Evolutionary conservation across 352 stramenopile genomes (phyloP).

Genomic region (Globisporangium takayamanum): DNA sequence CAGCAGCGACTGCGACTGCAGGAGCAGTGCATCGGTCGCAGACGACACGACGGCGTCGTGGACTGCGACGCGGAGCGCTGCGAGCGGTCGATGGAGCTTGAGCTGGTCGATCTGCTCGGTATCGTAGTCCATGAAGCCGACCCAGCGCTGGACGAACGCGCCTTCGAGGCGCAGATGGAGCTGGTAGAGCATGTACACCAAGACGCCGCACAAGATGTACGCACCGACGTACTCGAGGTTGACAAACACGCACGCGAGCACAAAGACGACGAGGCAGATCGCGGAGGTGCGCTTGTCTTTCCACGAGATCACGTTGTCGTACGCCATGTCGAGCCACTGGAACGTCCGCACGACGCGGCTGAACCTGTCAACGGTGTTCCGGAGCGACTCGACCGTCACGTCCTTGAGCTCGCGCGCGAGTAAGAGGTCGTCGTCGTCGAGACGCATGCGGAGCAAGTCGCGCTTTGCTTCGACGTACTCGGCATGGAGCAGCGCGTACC

Average conservation of each 20-base stretch:
- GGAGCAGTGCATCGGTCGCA: slow-evolving; percentile 45
- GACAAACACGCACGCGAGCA: slow-evolving; percentile 57
- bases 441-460: slow-evolving; percentile 55
- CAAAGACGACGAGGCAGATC: slow-evolving; percentile 53
- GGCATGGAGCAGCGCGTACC: slow-evolving; percentile 47
- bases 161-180: slow-evolving; percentile 62
- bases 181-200: slow-evolving; percentile 80
- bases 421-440: slow-evolving; percentile 43
- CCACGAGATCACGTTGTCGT: slow-evolving; percentile 77
- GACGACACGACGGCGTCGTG: slow-evolving; percentile 60
- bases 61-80: slow-evolving; percentile 61
- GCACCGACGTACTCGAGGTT: slow-evolving; percentile 70
- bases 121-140: slow-evolving; percentile 76
- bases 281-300: slow-evolving; percentile 80
- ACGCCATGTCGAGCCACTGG: slow-evolving; percentile 72
- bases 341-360: slow-evolving; percentile 56
- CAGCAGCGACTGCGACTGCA: slow-evolving; percentile 48
- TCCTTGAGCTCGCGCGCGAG: slow-evolving; percentile 69
- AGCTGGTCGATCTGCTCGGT: slow-evolving; percentile 62
- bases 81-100: slow-evolving; percentile 68
- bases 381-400: slow-evolving; percentile 73
- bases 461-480: slow-evolving; percentile 70
- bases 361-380: slow-evolving; percentile 69
- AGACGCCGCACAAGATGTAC: slow-evolving; percentile 49
- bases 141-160: slow-evolving; percentile 57